These are phyloP conservation scores for Hygrocybe punicea DNA, from an alignment of 768 basidiomycete genomes.

Conservation along the genomic window DNA sequence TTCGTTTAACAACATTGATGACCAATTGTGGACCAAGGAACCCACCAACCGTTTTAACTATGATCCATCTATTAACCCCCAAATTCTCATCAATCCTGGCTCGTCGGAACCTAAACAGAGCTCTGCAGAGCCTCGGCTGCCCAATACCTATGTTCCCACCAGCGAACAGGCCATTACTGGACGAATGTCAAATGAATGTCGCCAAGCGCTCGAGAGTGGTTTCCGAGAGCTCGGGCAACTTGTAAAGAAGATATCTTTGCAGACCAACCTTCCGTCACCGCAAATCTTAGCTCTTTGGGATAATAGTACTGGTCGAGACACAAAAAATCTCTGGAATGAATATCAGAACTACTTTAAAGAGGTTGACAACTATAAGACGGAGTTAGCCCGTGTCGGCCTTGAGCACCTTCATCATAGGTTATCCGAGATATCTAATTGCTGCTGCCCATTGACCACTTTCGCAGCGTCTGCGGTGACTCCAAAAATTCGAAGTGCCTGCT, in stretches of 20 bases:
- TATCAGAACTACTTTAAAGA: not conserved
- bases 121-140: too few relatives aligned
- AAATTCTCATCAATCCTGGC: too few relatives aligned
- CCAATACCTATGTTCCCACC: too few relatives aligned
- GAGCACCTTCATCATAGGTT: not conserved
- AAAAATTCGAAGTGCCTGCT: not conserved
- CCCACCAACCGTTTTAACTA: too few relatives aligned
- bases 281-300: not conserved
- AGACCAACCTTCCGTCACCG: not conserved
- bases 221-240: not conserved
- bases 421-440: too few relatives aligned
- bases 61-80: too few relatives aligned
- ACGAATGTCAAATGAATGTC: not conserved
- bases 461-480: not conserved
- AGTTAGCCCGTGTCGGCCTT: not conserved
- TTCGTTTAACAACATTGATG: too few relatives aligned
- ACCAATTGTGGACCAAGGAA: too few relatives aligned
- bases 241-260: not conserved
- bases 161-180: not conserved
- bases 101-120: too few relatives aligned
- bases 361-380: not conserved
- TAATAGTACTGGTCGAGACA: not conserved
- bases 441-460: not conserved
- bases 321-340: not conserved
- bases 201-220: not conserved